Percentiles rank a stretch among this genome's conserved stretches.
Conservation (phyloP, 2,329 filamentous ascomycete genomes). For the Anthostomella pinea region DNA sequence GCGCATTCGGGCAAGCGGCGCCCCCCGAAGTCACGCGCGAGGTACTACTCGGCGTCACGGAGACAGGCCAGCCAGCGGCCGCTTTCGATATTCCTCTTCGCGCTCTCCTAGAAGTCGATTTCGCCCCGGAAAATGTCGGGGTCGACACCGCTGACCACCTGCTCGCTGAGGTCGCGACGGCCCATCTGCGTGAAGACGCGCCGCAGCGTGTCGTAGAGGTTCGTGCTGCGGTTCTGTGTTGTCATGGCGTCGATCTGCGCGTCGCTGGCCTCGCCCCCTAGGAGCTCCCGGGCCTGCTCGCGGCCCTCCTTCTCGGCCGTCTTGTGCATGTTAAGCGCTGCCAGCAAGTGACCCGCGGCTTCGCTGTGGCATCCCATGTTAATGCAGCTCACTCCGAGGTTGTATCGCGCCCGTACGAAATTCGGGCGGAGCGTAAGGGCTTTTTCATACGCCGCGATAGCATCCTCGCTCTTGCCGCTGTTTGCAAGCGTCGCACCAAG, state of each 20-base stretch:
- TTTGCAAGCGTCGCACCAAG: slow-evolving; percentile 95
- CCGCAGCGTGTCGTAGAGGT: slow-evolving; percentile 89
- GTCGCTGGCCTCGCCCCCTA: slow-evolving; percentile 61
- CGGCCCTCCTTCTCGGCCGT: slow-evolving; percentile 83
- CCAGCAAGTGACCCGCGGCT: slow-evolving; percentile 87
- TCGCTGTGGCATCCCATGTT: slow-evolving; percentile 95
- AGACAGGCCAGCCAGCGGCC: too few relatives aligned
- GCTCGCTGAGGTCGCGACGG: slow-evolving; percentile 79
- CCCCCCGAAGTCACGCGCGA: too few relatives aligned
- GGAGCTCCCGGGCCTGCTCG: slow-evolving; percentile 78
- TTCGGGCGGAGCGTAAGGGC: slow-evolving; percentile 88
- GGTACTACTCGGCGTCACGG: too few relatives aligned
- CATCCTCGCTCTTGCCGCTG: slow-evolving; percentile 88
- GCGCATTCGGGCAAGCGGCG: too few relatives aligned
- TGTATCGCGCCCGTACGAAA: slow-evolving; percentile 95
- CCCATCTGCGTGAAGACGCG: slow-evolving; percentile 98
- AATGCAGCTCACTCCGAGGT: slow-evolving; percentile 93
- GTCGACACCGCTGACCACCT: slow-evolving; percentile 86
- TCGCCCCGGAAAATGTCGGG: slow-evolving; percentile 84
- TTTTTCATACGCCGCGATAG: slow-evolving; percentile 93
- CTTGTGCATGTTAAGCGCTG: slow-evolving; percentile 93
- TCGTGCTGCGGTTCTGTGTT: slow-evolving; percentile 93
- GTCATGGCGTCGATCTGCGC: slow-evolving; percentile 82
- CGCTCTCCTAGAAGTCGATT: slow-evolving; percentile 68
- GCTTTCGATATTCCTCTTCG: not conserved